Percentiles rank a stretch among this genome's conserved stretches.
phyloP scores from a whole-genome alignment of 2,329 filamentous ascomycete species.

The Bipolaris gigantea region DNA sequence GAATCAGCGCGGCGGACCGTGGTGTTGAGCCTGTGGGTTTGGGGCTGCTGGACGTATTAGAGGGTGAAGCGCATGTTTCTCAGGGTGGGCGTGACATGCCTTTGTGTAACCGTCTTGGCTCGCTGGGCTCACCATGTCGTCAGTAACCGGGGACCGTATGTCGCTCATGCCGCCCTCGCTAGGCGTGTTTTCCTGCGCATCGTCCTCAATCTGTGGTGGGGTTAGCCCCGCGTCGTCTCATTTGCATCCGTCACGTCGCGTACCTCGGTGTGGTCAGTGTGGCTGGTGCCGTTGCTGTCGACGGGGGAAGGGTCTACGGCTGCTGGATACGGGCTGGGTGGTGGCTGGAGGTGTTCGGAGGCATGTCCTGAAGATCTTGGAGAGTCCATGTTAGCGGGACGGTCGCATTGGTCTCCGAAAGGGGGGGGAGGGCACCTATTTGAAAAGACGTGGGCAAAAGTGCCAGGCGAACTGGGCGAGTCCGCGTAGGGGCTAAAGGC shows the following conservation, averaged over 20 bases:
- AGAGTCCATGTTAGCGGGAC: slow-evolving; percentile 34
- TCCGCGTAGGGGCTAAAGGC: slow-evolving; percentile 56
- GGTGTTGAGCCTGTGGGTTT: slow-evolving; percentile 52
- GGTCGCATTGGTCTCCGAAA: not conserved
- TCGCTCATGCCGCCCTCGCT: slow-evolving; percentile 44
- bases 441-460: slow-evolving; percentile 48
- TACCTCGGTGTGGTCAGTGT: slow-evolving; percentile 75
- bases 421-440: slow-evolving; percentile 41
- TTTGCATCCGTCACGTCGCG: not conserved
- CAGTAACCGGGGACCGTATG: slow-evolving; percentile 43
- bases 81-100: slow-evolving; percentile 22
- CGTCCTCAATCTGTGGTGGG: slow-evolving; percentile 67
- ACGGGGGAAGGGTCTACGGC: slow-evolving; percentile 79
- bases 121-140: slow-evolving; percentile 42
- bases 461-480: slow-evolving; percentile 53
- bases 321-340: slow-evolving; percentile 59
- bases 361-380: slow-evolving; percentile 48
- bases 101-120: slow-evolving; percentile 37
- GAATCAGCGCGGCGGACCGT: slow-evolving; percentile 54
- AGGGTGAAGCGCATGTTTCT: not conserved
- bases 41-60: slow-evolving; percentile 33
- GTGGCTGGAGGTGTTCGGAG: slow-evolving; percentile 53
- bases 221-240: slow-evolving; percentile 26
- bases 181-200: slow-evolving; percentile 62
- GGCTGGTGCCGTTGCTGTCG: slow-evolving; percentile 80